phyloP scores from a whole-genome alignment of 108 stramenopile species.

The Nitzschia inconspicua region DNA sequence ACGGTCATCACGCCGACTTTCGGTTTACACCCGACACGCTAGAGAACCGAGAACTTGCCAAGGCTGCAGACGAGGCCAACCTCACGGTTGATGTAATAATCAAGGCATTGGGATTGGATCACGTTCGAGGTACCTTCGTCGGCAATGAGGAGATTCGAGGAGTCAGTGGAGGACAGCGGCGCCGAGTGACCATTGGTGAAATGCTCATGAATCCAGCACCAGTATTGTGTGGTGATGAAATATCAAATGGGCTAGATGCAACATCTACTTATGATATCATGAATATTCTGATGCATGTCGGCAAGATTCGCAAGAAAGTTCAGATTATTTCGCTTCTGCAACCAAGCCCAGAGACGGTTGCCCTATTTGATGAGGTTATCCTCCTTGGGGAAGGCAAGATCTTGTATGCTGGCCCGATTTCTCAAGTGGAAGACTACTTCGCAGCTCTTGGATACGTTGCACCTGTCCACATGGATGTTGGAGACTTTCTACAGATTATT shows the following conservation, averaged over 20 bases:
- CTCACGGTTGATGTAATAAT: constrained; percentile 14
- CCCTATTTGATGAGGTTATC: constrained; percentile 86
- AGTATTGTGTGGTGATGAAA: constrained; percentile 84
- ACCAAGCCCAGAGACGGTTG: constrained; percentile 91
- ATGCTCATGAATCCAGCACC: constrained; percentile 65
- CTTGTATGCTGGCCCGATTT: constrained; percentile 84
- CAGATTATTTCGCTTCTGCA: constrained; percentile 86
- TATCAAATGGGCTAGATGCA: constrained; percentile 84
- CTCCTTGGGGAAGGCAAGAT: constrained; percentile 76
- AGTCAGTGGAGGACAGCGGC: constrained; percentile 71
- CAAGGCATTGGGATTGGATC: constrained; percentile 38
- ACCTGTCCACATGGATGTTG: constrained; percentile 74
- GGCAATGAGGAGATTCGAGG: constrained; percentile 78
- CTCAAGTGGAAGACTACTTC: constrained; percentile 70
- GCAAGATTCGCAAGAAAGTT: constrained; percentile 41
- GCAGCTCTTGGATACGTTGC: constrained; percentile 57
- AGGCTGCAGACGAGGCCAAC: constrained; percentile 15
- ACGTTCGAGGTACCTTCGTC: constrained; percentile 75
- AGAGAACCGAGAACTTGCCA: constrained; percentile 11
- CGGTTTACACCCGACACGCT: constrained; percentile 2
- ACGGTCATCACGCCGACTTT: constrained; percentile 23
- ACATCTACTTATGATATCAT: constrained; percentile 69
- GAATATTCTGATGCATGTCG: constrained; percentile 15
- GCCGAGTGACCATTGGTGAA: constrained; percentile 83
- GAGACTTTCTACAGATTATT: constrained; percentile 76